Percentiles rank a stretch among this genome's conserved stretches.
Evolutionary conservation across 1,139 yeast genomes (phyloP).

Genomic region (Eremothecium cymbalariae): DNA sequence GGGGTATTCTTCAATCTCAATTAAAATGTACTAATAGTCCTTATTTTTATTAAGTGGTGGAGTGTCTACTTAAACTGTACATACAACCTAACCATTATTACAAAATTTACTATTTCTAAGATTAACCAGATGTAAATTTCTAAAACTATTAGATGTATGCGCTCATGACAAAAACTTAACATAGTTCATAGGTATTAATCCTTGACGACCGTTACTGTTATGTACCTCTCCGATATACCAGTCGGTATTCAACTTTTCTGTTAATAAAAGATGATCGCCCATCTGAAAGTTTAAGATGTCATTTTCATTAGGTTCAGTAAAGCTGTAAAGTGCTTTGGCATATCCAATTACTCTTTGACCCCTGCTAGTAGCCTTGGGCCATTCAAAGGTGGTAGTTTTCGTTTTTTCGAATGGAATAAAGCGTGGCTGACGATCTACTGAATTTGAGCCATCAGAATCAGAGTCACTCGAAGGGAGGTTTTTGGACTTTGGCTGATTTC

Average conservation of each 20-base stretch:
- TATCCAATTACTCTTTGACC: constrained; percentile 19
- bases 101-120: too few species aligned
- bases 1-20: too few species aligned
- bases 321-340: constrained; percentile 29
- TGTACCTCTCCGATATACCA: constrained; percentile 32
- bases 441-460: too few species aligned
- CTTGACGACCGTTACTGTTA: constrained; percentile 22
- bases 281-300: constrained; percentile 26
- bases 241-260: constrained; percentile 27
- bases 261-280: constrained; percentile 27
- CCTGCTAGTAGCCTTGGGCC: constrained; percentile 13
- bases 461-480: too few species aligned
- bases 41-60: too few species aligned
- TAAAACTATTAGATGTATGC: background rate
- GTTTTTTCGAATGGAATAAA: constrained; percentile 1
- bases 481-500: too few species aligned
- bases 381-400: constrained; percentile 20
- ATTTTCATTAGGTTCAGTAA: constrained; percentile 24
- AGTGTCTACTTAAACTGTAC: too few species aligned
- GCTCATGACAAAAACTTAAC: constrained; percentile 18
- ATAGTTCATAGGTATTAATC: constrained; percentile 29
- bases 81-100: too few species aligned
- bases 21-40: too few species aligned
- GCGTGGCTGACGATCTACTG: background rate
- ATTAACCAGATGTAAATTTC: background rate